These are phyloP conservation scores for Pichia occidentalis DNA, from an alignment of 805 yeast genomes.

Conservation along the genomic window DNA sequence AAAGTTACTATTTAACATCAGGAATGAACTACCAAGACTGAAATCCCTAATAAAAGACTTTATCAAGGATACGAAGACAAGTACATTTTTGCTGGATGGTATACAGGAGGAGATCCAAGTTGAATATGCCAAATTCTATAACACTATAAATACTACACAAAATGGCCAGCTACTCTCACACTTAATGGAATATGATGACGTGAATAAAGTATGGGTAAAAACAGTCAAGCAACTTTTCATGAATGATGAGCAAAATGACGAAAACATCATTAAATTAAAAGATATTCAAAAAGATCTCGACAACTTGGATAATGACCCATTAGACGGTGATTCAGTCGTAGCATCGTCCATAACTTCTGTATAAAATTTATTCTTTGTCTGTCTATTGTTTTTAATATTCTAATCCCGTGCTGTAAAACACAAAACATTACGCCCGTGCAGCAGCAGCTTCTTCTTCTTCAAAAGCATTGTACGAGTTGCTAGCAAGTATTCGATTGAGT, in stretches of 20 bases:
- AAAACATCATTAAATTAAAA: neutral
- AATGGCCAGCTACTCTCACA: constrained; percentile 34
- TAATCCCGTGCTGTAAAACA: too few species aligned
- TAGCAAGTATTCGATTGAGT: constrained; percentile 65
- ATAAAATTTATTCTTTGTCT: neutral
- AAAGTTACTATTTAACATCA: constrained; percentile 43
- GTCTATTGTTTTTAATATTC: too few species aligned
- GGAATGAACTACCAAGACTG: constrained; percentile 50
- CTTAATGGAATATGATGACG: constrained; percentile 58
- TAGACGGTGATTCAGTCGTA: constrained; percentile 12
- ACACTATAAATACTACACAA: constrained; percentile 24
- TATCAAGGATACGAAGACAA: constrained; percentile 49
- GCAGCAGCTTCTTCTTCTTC: constrained; percentile 54
- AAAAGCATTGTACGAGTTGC: constrained; percentile 78
- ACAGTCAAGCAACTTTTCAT: constrained; percentile 27
- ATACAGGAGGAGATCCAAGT: constrained; percentile 54
- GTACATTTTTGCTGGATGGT: constrained; percentile 52
- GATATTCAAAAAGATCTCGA: constrained; percentile 8
- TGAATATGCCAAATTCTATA: constrained; percentile 50
- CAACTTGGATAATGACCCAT: constrained; percentile 2
- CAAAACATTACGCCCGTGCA: too few species aligned
- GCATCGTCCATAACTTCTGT: constrained; percentile 41
- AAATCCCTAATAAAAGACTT: constrained; percentile 46
- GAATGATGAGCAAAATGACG: constrained; percentile 15
- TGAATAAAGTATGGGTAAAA: constrained; percentile 35